Percentiles rank a stretch among this genome's conserved stretches.
Evolutionary conservation across 1,284 basidiomycete genomes (phyloP).

Genomic region (Leccinum variabile): DNA sequence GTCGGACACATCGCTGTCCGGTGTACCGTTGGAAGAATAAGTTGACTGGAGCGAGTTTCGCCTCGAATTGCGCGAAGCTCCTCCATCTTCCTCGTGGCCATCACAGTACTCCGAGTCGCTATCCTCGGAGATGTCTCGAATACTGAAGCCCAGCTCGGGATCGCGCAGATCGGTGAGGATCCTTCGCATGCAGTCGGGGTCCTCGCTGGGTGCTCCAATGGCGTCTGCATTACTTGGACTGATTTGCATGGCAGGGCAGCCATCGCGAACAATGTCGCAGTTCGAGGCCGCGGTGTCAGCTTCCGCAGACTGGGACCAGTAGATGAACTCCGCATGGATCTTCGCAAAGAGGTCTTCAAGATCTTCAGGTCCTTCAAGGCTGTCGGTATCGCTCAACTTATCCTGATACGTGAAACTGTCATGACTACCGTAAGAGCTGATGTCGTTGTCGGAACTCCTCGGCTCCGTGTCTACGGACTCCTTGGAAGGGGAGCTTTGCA

Average conservation of each 20-base stretch:
- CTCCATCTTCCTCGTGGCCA: no score
- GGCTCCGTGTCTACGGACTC: no score
- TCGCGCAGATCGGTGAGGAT: conserved; percentile 23
- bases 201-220: neutral
- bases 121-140: conserved; percentile 11
- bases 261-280: neutral
- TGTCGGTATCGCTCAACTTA: neutral
- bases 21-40: no score
- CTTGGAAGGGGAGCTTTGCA: no score
- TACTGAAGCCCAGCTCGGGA: conserved; percentile 6
- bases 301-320: neutral
- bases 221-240: neutral
- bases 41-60: no score
- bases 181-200: conserved; percentile 15
- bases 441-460: no score
- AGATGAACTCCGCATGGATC: neutral
- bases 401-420: neutral
- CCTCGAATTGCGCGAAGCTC: no score
- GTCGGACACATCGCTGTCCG: no score
- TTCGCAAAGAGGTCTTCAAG: neutral
- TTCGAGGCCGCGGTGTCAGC: neutral
- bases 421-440: no score
- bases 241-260: neutral
- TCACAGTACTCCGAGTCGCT: conserved; percentile 1
- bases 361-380: neutral